A percentile compares a stretch with the other conserved stretches of the same genome.
Conservation (phyloP, 169 alveolate genomes). For the Perkinsus olseni region DNA sequence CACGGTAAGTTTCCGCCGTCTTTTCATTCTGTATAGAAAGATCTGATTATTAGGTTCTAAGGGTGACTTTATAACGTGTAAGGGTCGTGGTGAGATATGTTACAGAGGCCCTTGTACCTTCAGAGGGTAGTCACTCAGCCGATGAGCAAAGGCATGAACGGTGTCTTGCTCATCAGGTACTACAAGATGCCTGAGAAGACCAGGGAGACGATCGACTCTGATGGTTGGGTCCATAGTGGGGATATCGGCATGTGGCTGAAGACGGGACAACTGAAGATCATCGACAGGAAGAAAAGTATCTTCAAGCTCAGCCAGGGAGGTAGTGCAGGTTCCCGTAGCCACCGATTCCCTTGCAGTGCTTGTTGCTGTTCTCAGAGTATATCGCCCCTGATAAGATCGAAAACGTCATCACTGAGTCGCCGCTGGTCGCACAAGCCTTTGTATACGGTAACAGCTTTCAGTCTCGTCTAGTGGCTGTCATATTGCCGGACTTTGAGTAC, state of each 20-base stretch:
- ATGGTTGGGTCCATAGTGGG: constrained; percentile 86
- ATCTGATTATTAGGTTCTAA: neutral
- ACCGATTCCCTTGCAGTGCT: neutral
- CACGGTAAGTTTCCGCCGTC: constrained; percentile 10
- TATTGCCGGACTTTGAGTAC: constrained; percentile 42
- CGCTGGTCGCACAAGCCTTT: constrained; percentile 61
- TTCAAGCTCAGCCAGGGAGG: constrained; percentile 47
- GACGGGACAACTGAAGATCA: constrained; percentile 67
- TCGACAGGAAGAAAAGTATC: constrained; percentile 77
- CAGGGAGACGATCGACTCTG: constrained; percentile 59
- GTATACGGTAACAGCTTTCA: constrained; percentile 76
- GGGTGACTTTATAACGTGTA: neutral
- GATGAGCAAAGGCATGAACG: too few species aligned
- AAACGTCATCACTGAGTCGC: constrained; percentile 56
- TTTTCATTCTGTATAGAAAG: too few species aligned
- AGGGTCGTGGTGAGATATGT: constrained; percentile 59
- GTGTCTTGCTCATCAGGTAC: too few species aligned
- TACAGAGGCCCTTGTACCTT: constrained; percentile 53
- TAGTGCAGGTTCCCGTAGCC: neutral
- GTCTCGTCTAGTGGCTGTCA: constrained; percentile 54
- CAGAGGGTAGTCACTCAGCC: constrained; percentile 54
- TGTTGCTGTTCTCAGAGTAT: constrained; percentile 80
- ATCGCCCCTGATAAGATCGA: constrained; percentile 82
- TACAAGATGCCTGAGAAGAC: constrained; percentile 49
- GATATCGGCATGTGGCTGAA: constrained; percentile 69